phyloP scores from a whole-genome alignment of 192 early-diverging fungal genomes.

The Coemansia sp. region DNA sequence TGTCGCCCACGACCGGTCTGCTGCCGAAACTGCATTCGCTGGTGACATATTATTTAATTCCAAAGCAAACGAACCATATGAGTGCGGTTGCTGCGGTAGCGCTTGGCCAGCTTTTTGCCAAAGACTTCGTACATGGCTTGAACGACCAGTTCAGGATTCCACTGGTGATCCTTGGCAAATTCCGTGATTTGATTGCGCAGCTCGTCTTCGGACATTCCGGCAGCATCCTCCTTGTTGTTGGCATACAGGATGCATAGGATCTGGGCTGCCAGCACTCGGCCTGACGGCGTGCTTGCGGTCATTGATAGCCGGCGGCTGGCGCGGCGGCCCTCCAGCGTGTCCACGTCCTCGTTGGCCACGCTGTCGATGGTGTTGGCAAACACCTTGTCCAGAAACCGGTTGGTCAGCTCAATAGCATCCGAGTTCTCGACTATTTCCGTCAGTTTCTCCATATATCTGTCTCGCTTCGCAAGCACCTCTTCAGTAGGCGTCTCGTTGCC shows the following conservation, averaged over 20 bases:
- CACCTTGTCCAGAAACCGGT: conserved; percentile 42
- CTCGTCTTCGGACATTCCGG: conserved; percentile 42
- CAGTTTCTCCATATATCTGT: conserved; percentile 18
- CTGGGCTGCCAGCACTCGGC: conserved; percentile 46
- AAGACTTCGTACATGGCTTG: conserved; percentile 53
- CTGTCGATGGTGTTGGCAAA: conserved; percentile 48
- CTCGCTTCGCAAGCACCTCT: conserved; percentile 7
- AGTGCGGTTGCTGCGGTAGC: conserved; percentile 42
- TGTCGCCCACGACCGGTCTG: conserved; percentile 36
- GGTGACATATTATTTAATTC: conserved; percentile 19
- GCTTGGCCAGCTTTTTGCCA: conserved; percentile 46
- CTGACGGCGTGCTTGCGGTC: conserved; percentile 29
- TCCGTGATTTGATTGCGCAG: conserved; percentile 38
- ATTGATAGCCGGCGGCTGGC: conserved; percentile 46
- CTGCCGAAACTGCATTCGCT: background rate
- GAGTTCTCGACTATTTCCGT: conserved; percentile 41
- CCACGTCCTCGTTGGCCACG: conserved; percentile 50
- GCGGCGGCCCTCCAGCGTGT: conserved; percentile 36
- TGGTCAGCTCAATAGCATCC: conserved; percentile 37
- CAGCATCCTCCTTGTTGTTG: conserved; percentile 15
- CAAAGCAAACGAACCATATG: conserved; percentile 48
- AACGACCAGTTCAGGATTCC: conserved; percentile 50
- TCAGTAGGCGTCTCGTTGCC: background rate
- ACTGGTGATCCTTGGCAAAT: conserved; percentile 47
- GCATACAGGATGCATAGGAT: conserved; percentile 49